Evolutionary conservation across 768 basidiomycete species (phyloP), one percentile per base, ranked within the genome.

Genomic region (Rhodotorula paludigena): DNA sequence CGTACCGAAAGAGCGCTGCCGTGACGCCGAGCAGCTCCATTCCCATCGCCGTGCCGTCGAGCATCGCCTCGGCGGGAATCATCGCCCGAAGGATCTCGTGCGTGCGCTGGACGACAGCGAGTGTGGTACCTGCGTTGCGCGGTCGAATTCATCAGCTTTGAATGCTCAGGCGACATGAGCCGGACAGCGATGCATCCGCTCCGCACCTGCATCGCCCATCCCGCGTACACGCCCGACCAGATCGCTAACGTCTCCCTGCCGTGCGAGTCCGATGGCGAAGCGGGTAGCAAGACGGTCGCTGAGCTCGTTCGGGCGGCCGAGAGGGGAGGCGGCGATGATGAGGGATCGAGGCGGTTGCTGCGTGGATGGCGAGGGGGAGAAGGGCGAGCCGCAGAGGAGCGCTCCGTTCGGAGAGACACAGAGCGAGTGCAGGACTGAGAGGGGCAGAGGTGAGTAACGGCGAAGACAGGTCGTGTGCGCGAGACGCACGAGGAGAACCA

Each of bases 21-120:
- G 48, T 33, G 12, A 62, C 48, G 16, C 59, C 66, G 28, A 67
- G 60, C 16, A 61, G 41, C 42, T 67, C 66, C 30, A 51, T 30
- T 16, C 49, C 41, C 7, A 67, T 28, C 1, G 66, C 51, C 1
- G 35, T 57, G 4, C 45, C 48, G 28, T 61, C 54, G n/a, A 67
- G 48, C 41, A 21, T 28, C 4, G 15, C 35, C 7, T 23, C 28
- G 10, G 41, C 45, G 2, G 47, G 55, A 0, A 62, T 14, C 55
- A 67, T 60, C 15, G 16, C 16, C 18, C 35, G 28, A 7, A 67
- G 42, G 41, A 49, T 41, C 20, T 36, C 21, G 7, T 33, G 28
- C 10, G 55, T 23, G 21, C 35, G 35, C 36, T 51, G 25, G 2
- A 28, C 38, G 32, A 48, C n/a, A 6, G 38, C n/a, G 9, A 54